Evolutionary conservation across 495 filamentous ascomycete species (phyloP).

Genomic region (Daldinia decipiens): DNA sequence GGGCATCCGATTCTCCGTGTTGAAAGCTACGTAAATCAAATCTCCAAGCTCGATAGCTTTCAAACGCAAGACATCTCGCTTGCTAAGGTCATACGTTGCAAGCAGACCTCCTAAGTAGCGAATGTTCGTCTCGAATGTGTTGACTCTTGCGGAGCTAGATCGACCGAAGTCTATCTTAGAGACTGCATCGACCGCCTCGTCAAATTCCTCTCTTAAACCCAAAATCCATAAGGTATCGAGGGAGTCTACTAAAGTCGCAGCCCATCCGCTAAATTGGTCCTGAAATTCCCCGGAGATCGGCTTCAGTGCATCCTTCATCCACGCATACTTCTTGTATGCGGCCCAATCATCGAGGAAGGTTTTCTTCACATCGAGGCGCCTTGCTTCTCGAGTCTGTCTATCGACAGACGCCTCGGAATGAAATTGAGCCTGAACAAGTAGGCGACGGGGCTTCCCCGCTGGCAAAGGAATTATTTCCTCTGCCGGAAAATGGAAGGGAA

Average conservation of each 20-base stretch:
- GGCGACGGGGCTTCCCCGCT: constrained; percentile 48
- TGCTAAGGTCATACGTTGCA: constrained; percentile 80
- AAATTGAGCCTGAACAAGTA: constrained; percentile 80
- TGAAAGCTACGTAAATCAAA: constrained; percentile 84
- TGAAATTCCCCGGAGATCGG: constrained; percentile 68
- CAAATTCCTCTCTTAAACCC: constrained; percentile 84
- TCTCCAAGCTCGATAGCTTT: constrained; percentile 89
- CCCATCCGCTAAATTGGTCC: constrained; percentile 90
- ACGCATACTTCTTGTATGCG: constrained; percentile 79
- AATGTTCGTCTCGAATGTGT: constrained; percentile 86
- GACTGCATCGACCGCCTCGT: constrained; percentile 78
- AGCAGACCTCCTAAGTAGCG: constrained; percentile 83
- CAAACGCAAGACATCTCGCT: constrained; percentile 72
- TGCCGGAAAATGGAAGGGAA: constrained; percentile 67
- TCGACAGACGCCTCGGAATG: constrained; percentile 61
- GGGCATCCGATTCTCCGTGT: constrained; percentile 92
- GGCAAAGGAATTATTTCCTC: constrained; percentile 70
- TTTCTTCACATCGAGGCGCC: constrained; percentile 69
- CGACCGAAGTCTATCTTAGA: constrained; percentile 78
- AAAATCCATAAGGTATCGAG: constrained; percentile 94
- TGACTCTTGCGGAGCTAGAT: constrained; percentile 69
- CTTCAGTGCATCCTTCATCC: constrained; percentile 79
- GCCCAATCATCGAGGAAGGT: constrained; percentile 78
- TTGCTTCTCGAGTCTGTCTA: constrained; percentile 64
- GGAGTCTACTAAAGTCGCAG: constrained; percentile 86